Evolutionary conservation across 1,284 basidiomycete species (phyloP).

Genomic region (Pseudozyma sp.): DNA sequence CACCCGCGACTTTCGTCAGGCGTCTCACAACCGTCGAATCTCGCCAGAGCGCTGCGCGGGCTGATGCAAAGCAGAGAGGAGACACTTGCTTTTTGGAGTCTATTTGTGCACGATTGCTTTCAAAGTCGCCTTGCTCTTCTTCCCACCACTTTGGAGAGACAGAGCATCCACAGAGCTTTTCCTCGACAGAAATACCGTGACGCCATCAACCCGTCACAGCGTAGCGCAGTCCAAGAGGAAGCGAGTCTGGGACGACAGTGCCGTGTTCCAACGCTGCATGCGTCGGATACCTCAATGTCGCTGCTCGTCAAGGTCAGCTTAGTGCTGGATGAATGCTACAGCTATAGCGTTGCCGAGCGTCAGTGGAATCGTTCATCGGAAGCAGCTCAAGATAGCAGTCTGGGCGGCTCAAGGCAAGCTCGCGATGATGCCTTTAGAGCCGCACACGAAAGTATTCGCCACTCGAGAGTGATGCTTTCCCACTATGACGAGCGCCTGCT

Average conservation of each 20-base stretch:
- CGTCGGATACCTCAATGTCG: slow-evolving; percentile 19
- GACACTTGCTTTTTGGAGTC: slow-evolving; percentile 24
- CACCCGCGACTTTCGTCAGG: slow-evolving; percentile 20
- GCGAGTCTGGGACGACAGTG: slow-evolving; percentile 12
- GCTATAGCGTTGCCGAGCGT: slow-evolving; percentile 10
- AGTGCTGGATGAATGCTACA: slow-evolving; percentile 33
- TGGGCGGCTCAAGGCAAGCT: not conserved
- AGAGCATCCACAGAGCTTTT: slow-evolving; percentile 20
- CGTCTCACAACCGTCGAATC: slow-evolving; percentile 8
- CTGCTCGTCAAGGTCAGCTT: slow-evolving; percentile 25
- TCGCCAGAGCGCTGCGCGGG: slow-evolving; percentile 22
- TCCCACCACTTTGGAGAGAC: slow-evolving; percentile 20
- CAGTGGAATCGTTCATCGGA: not conserved
- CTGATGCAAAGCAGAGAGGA: slow-evolving; percentile 28
- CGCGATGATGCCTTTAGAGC: slow-evolving; percentile 8
- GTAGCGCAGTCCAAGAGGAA: slow-evolving; percentile 8
- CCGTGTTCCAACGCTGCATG: slow-evolving; percentile 15
- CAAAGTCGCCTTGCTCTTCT: slow-evolving; percentile 20
- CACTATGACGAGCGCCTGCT: slow-evolving; percentile 23
- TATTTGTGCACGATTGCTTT: slow-evolving; percentile 35
- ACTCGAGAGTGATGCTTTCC: slow-evolving; percentile 36
- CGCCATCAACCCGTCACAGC: not conserved
- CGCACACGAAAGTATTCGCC: slow-evolving; percentile 27
- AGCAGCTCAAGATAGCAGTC: not conserved
- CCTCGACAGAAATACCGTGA: slow-evolving; percentile 11